phyloP scores from a whole-genome alignment of 495 filamentous ascomycete genomes.

The Penicillium crystallinum region DNA sequence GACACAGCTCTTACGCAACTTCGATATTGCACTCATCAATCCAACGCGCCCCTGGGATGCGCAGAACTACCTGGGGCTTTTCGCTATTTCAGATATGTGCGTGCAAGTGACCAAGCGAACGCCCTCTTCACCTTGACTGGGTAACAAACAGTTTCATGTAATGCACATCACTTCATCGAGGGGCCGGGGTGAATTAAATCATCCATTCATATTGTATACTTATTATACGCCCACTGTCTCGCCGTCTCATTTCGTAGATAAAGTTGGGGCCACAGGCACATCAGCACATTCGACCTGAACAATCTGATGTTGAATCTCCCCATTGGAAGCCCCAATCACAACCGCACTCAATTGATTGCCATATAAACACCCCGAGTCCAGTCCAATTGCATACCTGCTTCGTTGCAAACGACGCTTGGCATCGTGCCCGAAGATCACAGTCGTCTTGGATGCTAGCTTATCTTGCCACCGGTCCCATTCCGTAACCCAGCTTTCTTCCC shows the following conservation, averaged over 20 bases:
- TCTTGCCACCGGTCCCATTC: slow-evolving; percentile 26
- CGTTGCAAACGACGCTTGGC: slow-evolving; percentile 22
- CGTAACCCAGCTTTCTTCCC: slow-evolving; percentile 20
- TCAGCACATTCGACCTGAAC: slow-evolving; percentile 22
- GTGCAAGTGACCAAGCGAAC: slow-evolving; percentile 17
- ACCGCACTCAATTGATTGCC: slow-evolving; percentile 20
- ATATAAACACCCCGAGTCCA: slow-evolving; percentile 24
- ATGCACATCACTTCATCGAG: no score
- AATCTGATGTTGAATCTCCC: slow-evolving; percentile 10
- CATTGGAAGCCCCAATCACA: slow-evolving; percentile 10
- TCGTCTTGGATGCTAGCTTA: slow-evolving; percentile 7
- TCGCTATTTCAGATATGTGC: slow-evolving; percentile 24
- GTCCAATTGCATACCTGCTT: slow-evolving; percentile 19
- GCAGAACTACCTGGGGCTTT: slow-evolving; percentile 19
- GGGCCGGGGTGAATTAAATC: no score
- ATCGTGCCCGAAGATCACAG: slow-evolving; percentile 27
- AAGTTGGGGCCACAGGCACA: slow-evolving; percentile 7
- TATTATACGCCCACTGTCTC: neutral
- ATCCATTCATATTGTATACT: no score
- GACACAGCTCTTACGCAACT: no score
- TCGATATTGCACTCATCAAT: no score
- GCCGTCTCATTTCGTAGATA: neutral
- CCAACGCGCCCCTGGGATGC: slow-evolving; percentile 40
- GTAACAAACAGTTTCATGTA: no score
- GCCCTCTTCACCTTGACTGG: no score